Base-by-base conservation (phyloP, 768 basidiomycete genomes). In the Phallus indusiatus region DNA sequence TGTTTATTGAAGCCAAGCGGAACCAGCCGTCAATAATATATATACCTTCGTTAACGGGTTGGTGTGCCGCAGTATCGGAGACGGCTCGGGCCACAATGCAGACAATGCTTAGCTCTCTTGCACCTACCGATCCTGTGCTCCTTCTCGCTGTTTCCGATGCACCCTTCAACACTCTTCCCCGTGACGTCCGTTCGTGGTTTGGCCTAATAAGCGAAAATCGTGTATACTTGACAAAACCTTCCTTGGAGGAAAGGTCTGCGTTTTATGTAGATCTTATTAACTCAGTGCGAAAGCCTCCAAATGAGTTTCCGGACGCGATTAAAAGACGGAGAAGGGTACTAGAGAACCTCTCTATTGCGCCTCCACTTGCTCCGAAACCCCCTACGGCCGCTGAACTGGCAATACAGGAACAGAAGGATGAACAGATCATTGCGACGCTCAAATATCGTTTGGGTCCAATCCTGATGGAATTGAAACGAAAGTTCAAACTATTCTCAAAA, bases 21-120 rank as follows among this genome's bases (percentile, higher is more conserved):
- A 91, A 96, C 68, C 94, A 95, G 65, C 96, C 96, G 0, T 94
- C 93, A 0, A 86, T 98, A 37, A 81, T 99, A 52, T 98, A 94
- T 70, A 90, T 99, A 33, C 95, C 95, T 0, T 89, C 91, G 1
- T 80, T 99, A 6, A 66, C 82, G 1, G 81, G 85, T 0, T 98
- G 94, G 94, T 88, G 88, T 63, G 76, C 84, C 0, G 84, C 92
- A 1, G 81, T 98, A 21, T 81, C 87, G 0, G 94, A 97, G 64
- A 86, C 87, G 0, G 80, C 92, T 0, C 80, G 93, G 10, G 80
- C 86, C 1, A 95, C 93, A 0, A 82, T 97, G 35, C 86, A 85
- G 47, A 84, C 94, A 1, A 86, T 97, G 82, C 82, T 99, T 11
- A 94, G 96, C 66, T 86, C 90, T 9, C 81, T 99, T 5, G 78